Percentiles rank a stretch among this genome's conserved stretches.
Evolutionary conservation across 805 yeast genomes (phyloP).

Genomic region (Kregervanrija delftensis): DNA sequence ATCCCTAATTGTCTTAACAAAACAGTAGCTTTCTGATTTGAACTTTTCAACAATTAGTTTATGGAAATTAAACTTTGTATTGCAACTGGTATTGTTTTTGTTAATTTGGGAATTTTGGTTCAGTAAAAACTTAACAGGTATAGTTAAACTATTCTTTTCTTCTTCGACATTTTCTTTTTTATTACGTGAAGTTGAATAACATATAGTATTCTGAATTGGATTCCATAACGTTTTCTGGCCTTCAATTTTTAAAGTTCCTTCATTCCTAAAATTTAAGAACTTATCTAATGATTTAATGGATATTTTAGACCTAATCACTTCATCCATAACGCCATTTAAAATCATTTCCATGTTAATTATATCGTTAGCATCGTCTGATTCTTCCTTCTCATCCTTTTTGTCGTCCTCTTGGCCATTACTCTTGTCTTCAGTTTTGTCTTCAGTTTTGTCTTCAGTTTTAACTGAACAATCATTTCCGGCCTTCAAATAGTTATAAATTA

Average conservation of each 20-base stretch:
- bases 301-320: conserved; percentile 1
- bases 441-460: neutral
- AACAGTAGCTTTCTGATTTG: conserved; percentile 20
- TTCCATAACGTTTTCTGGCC: conserved; percentile 7
- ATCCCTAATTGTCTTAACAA: conserved; percentile 33
- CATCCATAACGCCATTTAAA: conserved; percentile 1
- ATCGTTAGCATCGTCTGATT: neutral
- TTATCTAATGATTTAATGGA: conserved; percentile 4
- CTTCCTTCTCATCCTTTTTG: neutral
- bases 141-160: too few species aligned
- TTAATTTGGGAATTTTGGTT: too few species aligned
- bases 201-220: neutral
- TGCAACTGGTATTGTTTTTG: neutral
- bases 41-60: conserved; percentile 12
- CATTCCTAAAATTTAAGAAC: conserved; percentile 6
- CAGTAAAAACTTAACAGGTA: too few species aligned
- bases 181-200: too few species aligned
- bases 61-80: conserved; percentile 15
- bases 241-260: conserved; percentile 5
- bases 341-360: neutral
- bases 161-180: too few species aligned
- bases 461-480: neutral
- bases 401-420: conserved; percentile 1
- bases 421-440: neutral
- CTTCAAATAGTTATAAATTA: conserved; percentile 14